Evolutionary conservation across 139 green algal species (phyloP).

Genomic region (Tetraselmis striata): DNA sequence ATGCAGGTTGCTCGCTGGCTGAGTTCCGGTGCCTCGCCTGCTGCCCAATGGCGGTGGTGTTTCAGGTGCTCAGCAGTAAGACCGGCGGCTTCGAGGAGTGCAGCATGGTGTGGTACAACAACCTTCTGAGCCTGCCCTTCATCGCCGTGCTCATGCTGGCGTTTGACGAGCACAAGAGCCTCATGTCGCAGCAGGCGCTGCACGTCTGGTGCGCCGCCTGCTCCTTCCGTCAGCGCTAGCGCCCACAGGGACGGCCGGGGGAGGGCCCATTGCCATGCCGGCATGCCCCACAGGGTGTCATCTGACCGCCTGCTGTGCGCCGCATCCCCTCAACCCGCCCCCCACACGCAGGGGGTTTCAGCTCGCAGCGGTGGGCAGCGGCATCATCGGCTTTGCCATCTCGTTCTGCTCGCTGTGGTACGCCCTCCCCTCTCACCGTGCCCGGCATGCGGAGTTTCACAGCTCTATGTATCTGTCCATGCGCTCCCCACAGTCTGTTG

Average conservation of each 20-base stretch:
- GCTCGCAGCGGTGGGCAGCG: slow-evolving; percentile 23
- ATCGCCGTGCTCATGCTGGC: slow-evolving; percentile 57
- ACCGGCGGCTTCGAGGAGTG: slow-evolving; percentile 21
- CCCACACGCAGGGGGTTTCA: not conserved
- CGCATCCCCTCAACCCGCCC: too few species aligned
- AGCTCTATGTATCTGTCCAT: too few species aligned
- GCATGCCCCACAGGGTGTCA: too few species aligned
- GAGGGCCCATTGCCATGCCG: not conserved
- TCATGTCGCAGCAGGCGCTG: slow-evolving; percentile 45
- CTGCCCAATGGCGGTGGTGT: too few species aligned
- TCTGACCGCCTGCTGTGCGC: too few species aligned
- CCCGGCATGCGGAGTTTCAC: too few species aligned
- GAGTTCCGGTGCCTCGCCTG: not conserved
- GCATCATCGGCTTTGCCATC: slow-evolving; percentile 59
- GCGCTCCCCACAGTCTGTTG: too few species aligned
- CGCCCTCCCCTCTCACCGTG: too few species aligned
- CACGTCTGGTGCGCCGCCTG: not conserved
- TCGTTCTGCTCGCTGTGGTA: slow-evolving; percentile 83
- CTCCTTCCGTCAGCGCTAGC: not conserved
- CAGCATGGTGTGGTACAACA: slow-evolving; percentile 85
- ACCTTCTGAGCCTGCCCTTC: slow-evolving; percentile 79
- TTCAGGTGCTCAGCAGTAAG: not conserved
- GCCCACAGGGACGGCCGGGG: not conserved
- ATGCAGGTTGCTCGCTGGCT: too few species aligned
- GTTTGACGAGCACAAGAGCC: slow-evolving; percentile 40